These are phyloP conservation scores for Calonectria pteridis DNA, from an alignment of 2,329 filamentous ascomycete species.

Conservation along the genomic window DNA sequence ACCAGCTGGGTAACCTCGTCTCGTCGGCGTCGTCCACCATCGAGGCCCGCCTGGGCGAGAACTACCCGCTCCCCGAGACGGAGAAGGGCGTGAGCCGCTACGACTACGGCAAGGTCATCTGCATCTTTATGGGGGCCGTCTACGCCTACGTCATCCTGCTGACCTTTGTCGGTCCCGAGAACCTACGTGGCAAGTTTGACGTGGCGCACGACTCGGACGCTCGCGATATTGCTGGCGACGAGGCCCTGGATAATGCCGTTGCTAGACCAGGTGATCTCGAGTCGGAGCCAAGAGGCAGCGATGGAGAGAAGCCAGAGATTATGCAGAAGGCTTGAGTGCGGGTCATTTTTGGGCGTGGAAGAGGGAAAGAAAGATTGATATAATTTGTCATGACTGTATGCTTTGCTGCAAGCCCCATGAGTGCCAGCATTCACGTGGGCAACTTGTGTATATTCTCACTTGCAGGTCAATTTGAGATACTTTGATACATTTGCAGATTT, in stretches of 20 bases:
- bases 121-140: slow-evolving; percentile 91
- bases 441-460: not conserved
- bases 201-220: slow-evolving; percentile 62
- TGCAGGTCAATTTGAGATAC: not conserved
- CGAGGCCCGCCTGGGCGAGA: slow-evolving; percentile 79
- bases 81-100: slow-evolving; percentile 65
- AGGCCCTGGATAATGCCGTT: slow-evolving; percentile 43
- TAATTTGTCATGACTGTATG: not conserved
- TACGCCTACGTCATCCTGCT: slow-evolving; percentile 73
- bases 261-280: slow-evolving; percentile 36
- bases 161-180: slow-evolving; percentile 72
- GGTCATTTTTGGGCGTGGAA: not conserved
- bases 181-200: slow-evolving; percentile 64
- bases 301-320: slow-evolving; percentile 27
- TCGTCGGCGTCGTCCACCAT: slow-evolving; percentile 79
- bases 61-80: slow-evolving; percentile 75
- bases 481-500: not conserved
- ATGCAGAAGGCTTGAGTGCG: not conserved
- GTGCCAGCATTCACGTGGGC: not conserved
- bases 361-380: not conserved
- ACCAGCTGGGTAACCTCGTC: slow-evolving; percentile 83
- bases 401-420: not conserved
- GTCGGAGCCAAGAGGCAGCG: slow-evolving; percentile 14
- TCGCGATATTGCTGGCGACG: slow-evolving; percentile 58
- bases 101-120: slow-evolving; percentile 86